These are phyloP conservation scores for Baudoinia panamericana DNA, from an alignment of 495 filamentous ascomycete genomes.

Conservation along the genomic window DNA sequence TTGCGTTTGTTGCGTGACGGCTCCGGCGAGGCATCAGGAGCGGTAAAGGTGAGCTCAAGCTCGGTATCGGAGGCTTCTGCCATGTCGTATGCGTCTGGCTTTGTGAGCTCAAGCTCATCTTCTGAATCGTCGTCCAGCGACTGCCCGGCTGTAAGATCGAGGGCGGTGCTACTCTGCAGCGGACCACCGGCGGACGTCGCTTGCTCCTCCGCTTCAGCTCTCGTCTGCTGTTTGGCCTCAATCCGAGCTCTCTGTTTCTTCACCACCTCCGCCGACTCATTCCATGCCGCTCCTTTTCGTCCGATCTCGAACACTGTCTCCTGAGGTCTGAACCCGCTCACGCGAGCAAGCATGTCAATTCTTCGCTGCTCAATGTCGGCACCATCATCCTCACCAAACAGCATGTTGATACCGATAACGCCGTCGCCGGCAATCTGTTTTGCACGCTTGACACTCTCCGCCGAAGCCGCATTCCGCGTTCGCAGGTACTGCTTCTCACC, in stretches of 20 bases:
- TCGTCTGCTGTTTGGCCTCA: conserved; percentile 27
- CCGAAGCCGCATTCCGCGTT: conserved; percentile 77
- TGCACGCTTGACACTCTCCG: conserved; percentile 72
- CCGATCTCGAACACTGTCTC: conserved; percentile 95
- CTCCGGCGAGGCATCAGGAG: conserved; percentile 25
- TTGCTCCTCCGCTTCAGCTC: conserved; percentile 33
- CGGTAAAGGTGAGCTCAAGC: conserved; percentile 70
- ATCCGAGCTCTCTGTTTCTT: conserved; percentile 52
- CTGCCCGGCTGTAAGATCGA: neutral
- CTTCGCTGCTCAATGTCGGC: conserved; percentile 50
- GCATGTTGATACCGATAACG: conserved; percentile 56
- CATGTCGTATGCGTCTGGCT: conserved; percentile 35
- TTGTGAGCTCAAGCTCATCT: conserved; percentile 24
- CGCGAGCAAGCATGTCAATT: conserved; percentile 68
- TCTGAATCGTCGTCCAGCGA: conserved; percentile 35
- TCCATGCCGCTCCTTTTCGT: conserved; percentile 48
- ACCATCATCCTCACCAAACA: conserved; percentile 59
- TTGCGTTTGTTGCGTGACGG: conserved; percentile 24
- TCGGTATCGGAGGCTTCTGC: conserved; percentile 59
- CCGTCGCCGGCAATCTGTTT: conserved; percentile 58
- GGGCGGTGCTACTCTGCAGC: neutral
- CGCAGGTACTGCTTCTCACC: conserved; percentile 85
- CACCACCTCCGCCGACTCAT: conserved; percentile 69
- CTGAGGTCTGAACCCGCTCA: conserved; percentile 72
- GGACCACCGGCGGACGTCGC: neutral